Evolutionary conservation across 108 stramenopile species (phyloP).

Genomic region (Chaetoceros muelleri): DNA sequence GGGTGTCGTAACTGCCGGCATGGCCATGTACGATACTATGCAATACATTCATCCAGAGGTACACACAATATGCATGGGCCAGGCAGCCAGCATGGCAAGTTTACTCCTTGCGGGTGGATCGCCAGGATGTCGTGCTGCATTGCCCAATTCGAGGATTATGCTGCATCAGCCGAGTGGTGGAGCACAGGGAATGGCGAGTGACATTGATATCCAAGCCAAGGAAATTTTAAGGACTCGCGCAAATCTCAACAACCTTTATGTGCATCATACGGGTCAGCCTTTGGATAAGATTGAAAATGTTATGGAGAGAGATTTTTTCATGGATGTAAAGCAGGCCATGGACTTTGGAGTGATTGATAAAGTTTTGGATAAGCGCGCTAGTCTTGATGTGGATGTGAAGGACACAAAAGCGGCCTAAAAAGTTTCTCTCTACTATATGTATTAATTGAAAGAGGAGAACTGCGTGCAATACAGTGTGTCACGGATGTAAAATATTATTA

Average conservation of each 20-base stretch:
- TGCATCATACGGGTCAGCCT: slow-evolving; percentile 75
- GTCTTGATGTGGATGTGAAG: slow-evolving; percentile 7
- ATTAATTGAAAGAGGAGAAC: not conserved
- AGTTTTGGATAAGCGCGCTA: slow-evolving; percentile 60
- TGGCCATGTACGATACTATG: slow-evolving; percentile 96
- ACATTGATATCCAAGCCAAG: slow-evolving; percentile 88
- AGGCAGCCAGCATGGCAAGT: slow-evolving; percentile 92
- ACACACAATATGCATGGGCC: slow-evolving; percentile 96
- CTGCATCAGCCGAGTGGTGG: slow-evolving; percentile 93
- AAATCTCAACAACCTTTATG: slow-evolving; percentile 76
- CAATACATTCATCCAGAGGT: slow-evolving; percentile 89
- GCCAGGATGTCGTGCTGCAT: slow-evolving; percentile 57
- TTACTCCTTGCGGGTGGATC: slow-evolving; percentile 83
- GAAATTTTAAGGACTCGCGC: slow-evolving; percentile 69
- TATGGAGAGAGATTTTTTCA: slow-evolving; percentile 94
- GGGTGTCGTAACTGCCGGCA: slow-evolving; percentile 86
- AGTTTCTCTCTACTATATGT: slow-evolving; percentile 7
- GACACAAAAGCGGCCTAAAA: slow-evolving; percentile 15
- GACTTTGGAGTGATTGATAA: slow-evolving; percentile 92
- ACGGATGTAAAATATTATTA: too few relatives aligned
- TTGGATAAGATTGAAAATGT: slow-evolving; percentile 77
- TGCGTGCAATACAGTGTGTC: not conserved
- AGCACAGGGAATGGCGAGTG: slow-evolving; percentile 90
- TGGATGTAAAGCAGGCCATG: slow-evolving; percentile 74
- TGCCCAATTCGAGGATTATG: slow-evolving; percentile 92